Evolutionary conservation across 805 yeast genomes (phyloP).

Genomic region (Suhomyces canberraensis): DNA sequence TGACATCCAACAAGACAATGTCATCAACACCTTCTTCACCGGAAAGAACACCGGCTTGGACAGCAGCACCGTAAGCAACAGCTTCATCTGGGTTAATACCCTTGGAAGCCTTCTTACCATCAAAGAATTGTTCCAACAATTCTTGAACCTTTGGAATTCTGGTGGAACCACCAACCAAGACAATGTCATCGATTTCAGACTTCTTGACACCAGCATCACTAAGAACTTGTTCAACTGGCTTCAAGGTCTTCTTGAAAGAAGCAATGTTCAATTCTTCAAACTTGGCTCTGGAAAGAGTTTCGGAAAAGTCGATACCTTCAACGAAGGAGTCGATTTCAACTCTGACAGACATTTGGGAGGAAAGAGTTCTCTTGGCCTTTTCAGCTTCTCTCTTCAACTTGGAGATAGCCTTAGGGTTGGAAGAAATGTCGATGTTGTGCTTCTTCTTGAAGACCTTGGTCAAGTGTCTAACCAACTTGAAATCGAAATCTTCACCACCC

Average conservation of each 20-base stretch:
- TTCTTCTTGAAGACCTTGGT: constrained; percentile 44
- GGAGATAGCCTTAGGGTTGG: constrained; percentile 41
- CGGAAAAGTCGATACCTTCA: constrained; percentile 48
- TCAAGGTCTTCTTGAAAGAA: constrained; percentile 44
- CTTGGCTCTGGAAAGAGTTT: constrained; percentile 45
- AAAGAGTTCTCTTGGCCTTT: constrained; percentile 48
- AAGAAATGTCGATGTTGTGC: constrained; percentile 40
- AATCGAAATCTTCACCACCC: constrained; percentile 51
- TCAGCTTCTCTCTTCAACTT: constrained; percentile 49
- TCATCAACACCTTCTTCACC: constrained; percentile 96
- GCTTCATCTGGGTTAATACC: constrained; percentile 51
- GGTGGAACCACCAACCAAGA: constrained; percentile 49
- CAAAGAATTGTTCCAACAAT: constrained; percentile 43
- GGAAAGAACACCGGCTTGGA: constrained; percentile 97
- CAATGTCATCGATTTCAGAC: constrained; percentile 45
- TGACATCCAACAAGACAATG: constrained; percentile 92
- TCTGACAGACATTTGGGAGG: constrained; percentile 42
- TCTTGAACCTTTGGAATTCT: constrained; percentile 51
- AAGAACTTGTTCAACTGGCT: constrained; percentile 47
- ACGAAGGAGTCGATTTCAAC: constrained; percentile 47
- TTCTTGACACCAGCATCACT: constrained; percentile 45
- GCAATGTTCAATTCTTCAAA: constrained; percentile 47
- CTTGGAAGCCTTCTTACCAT: constrained; percentile 47
- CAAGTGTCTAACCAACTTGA: constrained; percentile 42
- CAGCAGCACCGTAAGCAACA: constrained; percentile 77